Percentiles rank a stretch among this genome's conserved stretches.
Evolutionary conservation across 2,329 filamentous ascomycete species (phyloP).

Genomic region (Penicillium sclerotigenum): DNA sequence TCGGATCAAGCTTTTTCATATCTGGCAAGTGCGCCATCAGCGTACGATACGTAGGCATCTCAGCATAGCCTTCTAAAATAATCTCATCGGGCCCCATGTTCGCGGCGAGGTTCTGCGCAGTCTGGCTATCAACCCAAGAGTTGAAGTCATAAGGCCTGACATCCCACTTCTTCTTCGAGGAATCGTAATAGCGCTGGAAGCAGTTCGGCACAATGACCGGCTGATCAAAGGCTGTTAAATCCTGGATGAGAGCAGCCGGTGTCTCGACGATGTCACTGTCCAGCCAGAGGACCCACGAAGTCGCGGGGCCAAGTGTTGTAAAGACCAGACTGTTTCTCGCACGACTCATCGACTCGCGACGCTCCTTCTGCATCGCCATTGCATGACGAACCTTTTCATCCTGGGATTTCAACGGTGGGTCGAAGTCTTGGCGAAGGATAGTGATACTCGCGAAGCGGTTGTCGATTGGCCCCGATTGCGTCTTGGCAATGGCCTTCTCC

Average conservation of each 20-base stretch:
- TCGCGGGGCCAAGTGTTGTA: slow-evolving; percentile 84
- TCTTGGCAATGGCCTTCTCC: slow-evolving; percentile 79
- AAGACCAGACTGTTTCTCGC: slow-evolving; percentile 93
- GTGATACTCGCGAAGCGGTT: slow-evolving; percentile 88
- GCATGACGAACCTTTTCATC: slow-evolving; percentile 88
- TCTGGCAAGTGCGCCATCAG: slow-evolving; percentile 83
- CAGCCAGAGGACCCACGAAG: slow-evolving; percentile 95
- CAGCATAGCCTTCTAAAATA: slow-evolving; percentile 84
- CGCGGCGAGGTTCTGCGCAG: slow-evolving; percentile 68
- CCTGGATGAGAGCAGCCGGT: slow-evolving; percentile 79
- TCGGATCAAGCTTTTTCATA: slow-evolving; percentile 50
- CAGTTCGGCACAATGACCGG: slow-evolving; percentile 94
- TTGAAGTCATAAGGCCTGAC: slow-evolving; percentile 94
- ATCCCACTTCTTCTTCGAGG: slow-evolving; percentile 64
- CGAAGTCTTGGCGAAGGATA: slow-evolving; percentile 93
- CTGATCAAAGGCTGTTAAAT: slow-evolving; percentile 82
- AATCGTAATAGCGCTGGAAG: slow-evolving; percentile 81
- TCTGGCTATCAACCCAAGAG: slow-evolving; percentile 89
- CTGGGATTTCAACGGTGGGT: slow-evolving; percentile 75
- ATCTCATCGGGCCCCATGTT: slow-evolving; percentile 91
- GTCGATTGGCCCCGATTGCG: slow-evolving; percentile 76
- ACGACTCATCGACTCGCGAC: slow-evolving; percentile 85
- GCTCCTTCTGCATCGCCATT: slow-evolving; percentile 80
- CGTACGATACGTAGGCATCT: slow-evolving; percentile 86
- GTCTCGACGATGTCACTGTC: slow-evolving; percentile 91